Evolutionary conservation across 2,329 filamentous ascomycete genomes (phyloP), one percentile per base, ranked within the genome.

Genomic region (Aspergillus uvarum): DNA sequence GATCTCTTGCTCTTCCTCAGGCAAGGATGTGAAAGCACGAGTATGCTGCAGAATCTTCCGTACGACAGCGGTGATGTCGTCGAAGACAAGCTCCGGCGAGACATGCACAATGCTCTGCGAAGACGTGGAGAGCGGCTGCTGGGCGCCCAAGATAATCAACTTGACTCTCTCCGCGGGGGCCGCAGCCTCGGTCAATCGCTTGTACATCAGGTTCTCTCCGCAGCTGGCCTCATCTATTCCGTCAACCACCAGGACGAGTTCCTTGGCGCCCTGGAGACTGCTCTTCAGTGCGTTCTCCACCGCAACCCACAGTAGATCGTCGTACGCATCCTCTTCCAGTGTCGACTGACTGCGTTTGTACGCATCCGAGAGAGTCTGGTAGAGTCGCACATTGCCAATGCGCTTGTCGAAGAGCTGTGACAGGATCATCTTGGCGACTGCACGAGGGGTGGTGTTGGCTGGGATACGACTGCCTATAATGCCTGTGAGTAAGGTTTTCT

Each of bases 201-300:
- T 53, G 12, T 74, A 57, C 6, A 78, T 35, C 8, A 57, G 32
- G 3, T 60, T 26, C 49, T 77, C 72, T 1, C 71, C 72, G 53
- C 71, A 69, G 8, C 63, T 65, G 11, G 70, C 65, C 59, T 77
- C 76, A 21, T 78, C 76, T 5, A 74, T 58, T 11, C 75, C 76
- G 49, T 78, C 76, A 8, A 78, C 65, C 19, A 78, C 67, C 4
- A 78, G 60, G 10, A 77, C 70, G 0, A 78, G 63, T 32, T 76
- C 70, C 54, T 71, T 75, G 1, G 71, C 66, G 5, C 71, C 69
- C 6, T 65, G 61, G 3, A 74, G 65, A 38, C 66, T 66, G 2
- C 72, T 62, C 1, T 62, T 59, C 0, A 78, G 61, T 1, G 72
- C 69, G 26, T 59, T 64, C 32, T 69, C 67, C 4, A 77, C 47